phyloP scores from a whole-genome alignment of 257 asterid genomes.

The Nicotiana noctiflora region DNA sequence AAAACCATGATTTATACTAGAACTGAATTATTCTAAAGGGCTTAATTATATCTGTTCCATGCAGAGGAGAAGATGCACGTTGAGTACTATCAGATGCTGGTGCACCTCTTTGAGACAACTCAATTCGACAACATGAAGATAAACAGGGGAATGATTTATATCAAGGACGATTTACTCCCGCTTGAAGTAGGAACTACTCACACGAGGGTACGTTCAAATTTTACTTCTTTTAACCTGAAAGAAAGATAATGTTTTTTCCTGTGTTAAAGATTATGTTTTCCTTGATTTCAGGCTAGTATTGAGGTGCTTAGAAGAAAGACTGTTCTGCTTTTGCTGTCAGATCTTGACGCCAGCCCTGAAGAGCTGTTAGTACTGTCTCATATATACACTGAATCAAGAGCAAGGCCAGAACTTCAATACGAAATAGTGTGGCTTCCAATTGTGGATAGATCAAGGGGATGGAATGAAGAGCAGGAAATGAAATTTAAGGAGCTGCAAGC shows the following conservation, averaged over 20 bases:
- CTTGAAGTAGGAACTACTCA: constrained; percentile 45
- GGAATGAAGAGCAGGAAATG: constrained; percentile 30
- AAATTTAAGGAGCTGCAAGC: constrained; percentile 40
- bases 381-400: constrained; percentile 39
- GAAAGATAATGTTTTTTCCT: not conserved
- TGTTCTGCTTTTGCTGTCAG: constrained; percentile 60
- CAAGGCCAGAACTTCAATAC: constrained; percentile 38
- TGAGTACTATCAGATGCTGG: constrained; percentile 48
- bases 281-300: not conserved
- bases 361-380: constrained; percentile 45
- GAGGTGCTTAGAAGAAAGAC: constrained; percentile 61
- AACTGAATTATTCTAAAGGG: not conserved
- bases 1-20: not conserved
- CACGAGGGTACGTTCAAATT: constrained; percentile 34
- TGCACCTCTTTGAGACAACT: constrained; percentile 41
- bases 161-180: constrained; percentile 47
- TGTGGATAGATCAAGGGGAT: constrained; percentile 24
- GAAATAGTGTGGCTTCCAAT: constrained; percentile 83
- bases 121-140: constrained; percentile 66
- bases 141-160: constrained; percentile 44
- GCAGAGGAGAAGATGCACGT: constrained; percentile 55
- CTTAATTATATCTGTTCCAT: not conserved
- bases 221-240: not conserved
- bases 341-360: constrained; percentile 47
- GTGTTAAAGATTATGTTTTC: not conserved